These are phyloP conservation scores for Aspergillus carlsbadensis DNA, from an alignment of 495 filamentous ascomycete species.

Conservation along the genomic window DNA sequence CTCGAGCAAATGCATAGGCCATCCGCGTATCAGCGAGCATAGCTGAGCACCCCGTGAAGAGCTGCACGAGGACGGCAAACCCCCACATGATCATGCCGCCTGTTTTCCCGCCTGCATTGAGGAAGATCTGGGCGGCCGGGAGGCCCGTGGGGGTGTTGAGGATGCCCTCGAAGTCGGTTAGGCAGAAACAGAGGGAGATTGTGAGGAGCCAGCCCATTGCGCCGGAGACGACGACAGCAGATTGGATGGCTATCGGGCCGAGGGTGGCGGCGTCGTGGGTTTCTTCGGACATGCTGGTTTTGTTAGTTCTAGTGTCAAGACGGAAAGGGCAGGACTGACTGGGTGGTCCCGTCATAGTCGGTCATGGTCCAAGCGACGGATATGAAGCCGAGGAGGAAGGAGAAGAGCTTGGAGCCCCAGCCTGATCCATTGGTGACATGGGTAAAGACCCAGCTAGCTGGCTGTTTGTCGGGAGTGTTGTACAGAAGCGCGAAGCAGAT, in stretches of 20 bases:
- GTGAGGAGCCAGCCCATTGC: constrained; percentile 64
- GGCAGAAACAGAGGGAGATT: constrained; percentile 67
- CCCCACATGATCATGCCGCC: constrained; percentile 68
- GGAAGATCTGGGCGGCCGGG: constrained; percentile 69
- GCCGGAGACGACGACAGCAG: constrained; percentile 65
- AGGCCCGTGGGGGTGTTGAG: constrained; percentile 62
- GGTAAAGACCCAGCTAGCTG: constrained; percentile 65
- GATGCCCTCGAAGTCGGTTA: constrained; percentile 62
- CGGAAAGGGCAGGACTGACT: constrained; percentile 39
- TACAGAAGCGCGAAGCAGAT: constrained; percentile 64
- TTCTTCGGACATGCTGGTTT: constrained; percentile 66
- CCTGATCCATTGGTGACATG: constrained; percentile 65
- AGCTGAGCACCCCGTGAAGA: constrained; percentile 70
- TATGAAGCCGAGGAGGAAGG: constrained; percentile 67
- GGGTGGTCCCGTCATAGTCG: constrained; percentile 72
- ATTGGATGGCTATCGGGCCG: constrained; percentile 63
- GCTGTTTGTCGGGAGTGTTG: constrained; percentile 62
- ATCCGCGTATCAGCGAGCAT: constrained; percentile 71
- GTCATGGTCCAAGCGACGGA: constrained; percentile 78
- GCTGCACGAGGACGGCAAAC: constrained; percentile 67
- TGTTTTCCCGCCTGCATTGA: constrained; percentile 61
- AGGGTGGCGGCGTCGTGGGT: constrained; percentile 67
- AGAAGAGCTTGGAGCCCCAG: constrained; percentile 63
- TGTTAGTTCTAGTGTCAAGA: not conserved
- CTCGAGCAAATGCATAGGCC: constrained; percentile 70